Base-by-base conservation (phyloP, 140 eudicot species). In the Cichorium intybus region DNA sequence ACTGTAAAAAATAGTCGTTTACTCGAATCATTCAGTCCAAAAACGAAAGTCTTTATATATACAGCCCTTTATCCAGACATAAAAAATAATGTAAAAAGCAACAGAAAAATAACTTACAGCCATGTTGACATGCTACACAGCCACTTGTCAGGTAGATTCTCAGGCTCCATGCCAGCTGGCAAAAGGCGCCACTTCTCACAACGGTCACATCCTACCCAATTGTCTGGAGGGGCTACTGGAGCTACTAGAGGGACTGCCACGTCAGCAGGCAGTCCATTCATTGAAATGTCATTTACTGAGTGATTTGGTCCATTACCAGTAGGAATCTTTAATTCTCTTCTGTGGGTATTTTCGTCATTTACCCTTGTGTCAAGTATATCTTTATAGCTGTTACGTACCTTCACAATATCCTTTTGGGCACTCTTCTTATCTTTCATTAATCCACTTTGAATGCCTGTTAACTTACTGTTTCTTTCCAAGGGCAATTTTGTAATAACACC, bases 101-200 rank as follows among this genome's bases (percentile, higher is more conserved):
- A 4, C 41, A 72, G 28, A 62, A 72, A 60, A 47, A 16, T 73
- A 89, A 89, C 99, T 89, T 80, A 94, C 99, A 94, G 95, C 99
- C 99, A 94, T 55, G 81, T 51, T 64, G 68, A 71, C 99, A 86
- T 81, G 73, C 89, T 80, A 81, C 99, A 94, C 9, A 64, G 47
- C 99, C 99, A 94, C 16, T 84, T 67, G 0, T 86, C 86, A 51
- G 95, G 94, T 64, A 88, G 75, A 47, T 70, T 62, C n/a, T 62
- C 78, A 22, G 85, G 41, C 33, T 56, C 74, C n/a, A 47, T 64
- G 54, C 88, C 99, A 69, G 39, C 63, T 18, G 97, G 99, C 72
- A 94, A 65, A 51, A 89, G 87, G 20, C 99, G 87, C 99, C 99
- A 94, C 73, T 72, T 82, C 60, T 78, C 45, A 78, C 99, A 94